Evolutionary conservation across 176 grass and related monocot genomes (phyloP).

Genomic region (Ampelocalamus luodianensis): DNA sequence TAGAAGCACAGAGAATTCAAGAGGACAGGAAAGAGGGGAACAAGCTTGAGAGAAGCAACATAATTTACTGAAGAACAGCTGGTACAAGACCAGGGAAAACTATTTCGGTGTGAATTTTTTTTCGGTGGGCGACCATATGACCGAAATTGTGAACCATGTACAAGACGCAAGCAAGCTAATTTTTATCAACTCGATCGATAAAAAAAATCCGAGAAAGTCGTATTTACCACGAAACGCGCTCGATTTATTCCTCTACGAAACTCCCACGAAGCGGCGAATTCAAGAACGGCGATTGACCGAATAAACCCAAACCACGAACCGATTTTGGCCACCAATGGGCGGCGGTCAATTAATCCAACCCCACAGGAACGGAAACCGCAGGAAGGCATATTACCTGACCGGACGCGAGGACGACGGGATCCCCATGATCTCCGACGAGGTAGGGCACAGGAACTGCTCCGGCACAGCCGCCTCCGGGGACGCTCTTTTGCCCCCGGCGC

Average conservation of each 20-base stretch:
- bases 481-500: background rate
- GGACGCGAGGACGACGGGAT: slow-evolving; percentile 77
- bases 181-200: background rate
- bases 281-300: background rate
- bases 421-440: slow-evolving; percentile 81
- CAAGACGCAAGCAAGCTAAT: background rate
- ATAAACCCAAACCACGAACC: background rate
- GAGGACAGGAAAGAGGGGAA: slow-evolving; percentile 17
- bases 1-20: slow-evolving; percentile 22
- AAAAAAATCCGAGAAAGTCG: background rate
- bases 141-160: no score
- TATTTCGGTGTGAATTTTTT: no score
- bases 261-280: background rate
- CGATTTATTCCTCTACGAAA: background rate
- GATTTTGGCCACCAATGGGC: background rate
- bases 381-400: slow-evolving; percentile 56
- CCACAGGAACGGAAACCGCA: background rate
- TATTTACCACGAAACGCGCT: background rate
- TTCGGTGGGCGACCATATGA: no score
- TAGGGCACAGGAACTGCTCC: slow-evolving; percentile 75
- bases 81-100: background rate
- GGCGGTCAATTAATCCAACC: background rate
- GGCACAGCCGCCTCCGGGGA: slow-evolving; percentile 35
- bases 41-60: background rate
- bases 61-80: background rate